Conservation (phyloP, 1,139 yeast genomes). For the Candida glucosophila region DNA sequence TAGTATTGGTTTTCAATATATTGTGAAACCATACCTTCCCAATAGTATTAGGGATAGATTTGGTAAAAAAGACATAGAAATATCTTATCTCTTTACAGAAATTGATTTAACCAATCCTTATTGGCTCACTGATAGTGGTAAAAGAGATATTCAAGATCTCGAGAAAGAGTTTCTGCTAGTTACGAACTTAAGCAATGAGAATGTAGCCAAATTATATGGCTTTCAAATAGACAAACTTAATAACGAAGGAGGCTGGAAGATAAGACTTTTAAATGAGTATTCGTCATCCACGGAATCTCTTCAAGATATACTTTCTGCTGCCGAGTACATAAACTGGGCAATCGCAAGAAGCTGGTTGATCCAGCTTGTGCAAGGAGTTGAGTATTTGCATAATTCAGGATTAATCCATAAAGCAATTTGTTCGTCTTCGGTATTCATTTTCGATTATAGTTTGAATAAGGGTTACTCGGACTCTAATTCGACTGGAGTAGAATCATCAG, state of each 20-base stretch:
- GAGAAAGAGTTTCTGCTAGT: conserved; percentile 68
- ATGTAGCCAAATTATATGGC: conserved; percentile 57
- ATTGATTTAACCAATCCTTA: conserved; percentile 53
- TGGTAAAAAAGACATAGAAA: conserved; percentile 23
- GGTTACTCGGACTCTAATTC: conserved; percentile 1
- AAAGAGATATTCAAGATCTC: conserved; percentile 57
- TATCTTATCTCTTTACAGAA: conserved; percentile 59
- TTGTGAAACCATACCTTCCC: conserved; percentile 68
- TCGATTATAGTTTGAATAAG: conserved; percentile 10
- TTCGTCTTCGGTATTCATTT: conserved; percentile 44
- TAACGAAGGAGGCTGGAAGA: conserved; percentile 44
- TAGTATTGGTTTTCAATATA: conserved; percentile 44
- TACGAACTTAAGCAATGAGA: conserved; percentile 51
- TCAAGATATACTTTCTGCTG: conserved; percentile 60
- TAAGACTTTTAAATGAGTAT: conserved; percentile 62
- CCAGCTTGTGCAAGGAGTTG: conserved; percentile 78
- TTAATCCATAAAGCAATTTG: conserved; percentile 63
- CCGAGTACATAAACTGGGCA: conserved; percentile 59
- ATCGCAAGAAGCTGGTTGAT: conserved; percentile 85
- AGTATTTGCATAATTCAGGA: conserved; percentile 74
- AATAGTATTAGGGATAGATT: conserved; percentile 17
- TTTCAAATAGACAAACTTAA: conserved; percentile 54
- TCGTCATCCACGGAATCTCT: conserved; percentile 47
- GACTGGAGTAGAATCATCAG: neutral
- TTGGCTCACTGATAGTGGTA: conserved; percentile 71